Evolutionary conservation across 345 rosid species (phyloP).

Genomic region (Eucalyptus urophylla): DNA sequence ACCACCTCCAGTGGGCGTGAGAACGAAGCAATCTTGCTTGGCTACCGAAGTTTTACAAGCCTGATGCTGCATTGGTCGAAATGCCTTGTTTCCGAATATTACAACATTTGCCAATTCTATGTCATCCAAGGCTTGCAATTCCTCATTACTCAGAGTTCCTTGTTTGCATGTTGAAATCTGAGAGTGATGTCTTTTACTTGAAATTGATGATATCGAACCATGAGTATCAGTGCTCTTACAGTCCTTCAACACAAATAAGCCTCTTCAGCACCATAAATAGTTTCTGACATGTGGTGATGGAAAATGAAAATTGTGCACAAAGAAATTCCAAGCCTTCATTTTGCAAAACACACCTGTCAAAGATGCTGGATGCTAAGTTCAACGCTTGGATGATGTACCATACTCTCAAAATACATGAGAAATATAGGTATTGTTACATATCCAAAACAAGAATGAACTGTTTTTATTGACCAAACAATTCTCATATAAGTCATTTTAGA

Average conservation of each 20-base stretch:
- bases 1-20: slow-evolving; percentile 42
- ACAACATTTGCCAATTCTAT: too few relatives aligned
- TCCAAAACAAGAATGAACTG: not conserved
- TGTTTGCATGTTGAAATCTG: slow-evolving; percentile 2
- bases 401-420: not conserved
- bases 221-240: slow-evolving; percentile 15
- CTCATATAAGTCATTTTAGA: not conserved
- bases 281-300: not conserved
- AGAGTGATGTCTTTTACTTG: slow-evolving; percentile 12
- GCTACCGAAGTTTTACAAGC: slow-evolving; percentile 47
- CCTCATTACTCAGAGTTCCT: not conserved
- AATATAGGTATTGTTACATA: not conserved
- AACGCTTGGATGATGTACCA: not conserved
- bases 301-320: not conserved
- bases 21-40: slow-evolving; percentile 46
- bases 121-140: too few relatives aligned
- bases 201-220: slow-evolving; percentile 23
- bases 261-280: slow-evolving; percentile 7
- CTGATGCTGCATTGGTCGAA: too few relatives aligned
- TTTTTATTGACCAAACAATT: not conserved
- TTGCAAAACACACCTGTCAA: not conserved
- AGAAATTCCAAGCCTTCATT: not conserved
- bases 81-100: too few relatives aligned
- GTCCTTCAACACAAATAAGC: slow-evolving; percentile 29
- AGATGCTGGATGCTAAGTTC: not conserved